A percentile compares a stretch with the other conserved stretches of the same genome.
Conservation (phyloP, 352 stramenopile species). For the Blastocystis sp. region DNA sequence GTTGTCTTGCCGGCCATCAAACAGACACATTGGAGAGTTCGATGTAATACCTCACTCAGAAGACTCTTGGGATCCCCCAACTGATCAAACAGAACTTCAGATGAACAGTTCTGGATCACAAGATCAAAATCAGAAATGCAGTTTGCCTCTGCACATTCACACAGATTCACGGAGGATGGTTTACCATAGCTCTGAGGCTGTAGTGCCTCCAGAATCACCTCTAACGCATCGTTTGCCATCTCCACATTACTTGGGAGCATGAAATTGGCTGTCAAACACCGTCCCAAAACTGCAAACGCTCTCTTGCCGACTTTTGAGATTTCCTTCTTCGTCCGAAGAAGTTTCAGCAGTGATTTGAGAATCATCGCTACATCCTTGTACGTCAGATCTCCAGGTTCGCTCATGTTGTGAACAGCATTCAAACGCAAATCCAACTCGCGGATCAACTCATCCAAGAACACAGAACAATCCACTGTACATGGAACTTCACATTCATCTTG, state of each 20-base stretch:
- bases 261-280: background rate
- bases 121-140: background rate
- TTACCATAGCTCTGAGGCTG: background rate
- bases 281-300: background rate
- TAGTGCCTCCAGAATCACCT: slow-evolving; percentile 14
- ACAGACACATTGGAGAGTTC: background rate
- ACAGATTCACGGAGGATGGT: slow-evolving; percentile 15
- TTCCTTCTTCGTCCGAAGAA: slow-evolving; percentile 27
- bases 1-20: background rate
- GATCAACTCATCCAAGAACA: background rate
- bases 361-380: slow-evolving; percentile 6
- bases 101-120: background rate
- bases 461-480: background rate
- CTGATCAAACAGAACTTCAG: background rate
- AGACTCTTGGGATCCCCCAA: background rate
- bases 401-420: background rate
- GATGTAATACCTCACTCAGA: background rate
- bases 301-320: slow-evolving; percentile 9
- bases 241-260: background rate
- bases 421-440: background rate
- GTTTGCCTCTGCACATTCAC: background rate
- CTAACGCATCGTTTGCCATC: background rate
- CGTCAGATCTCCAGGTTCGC: background rate
- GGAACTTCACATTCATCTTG: background rate
- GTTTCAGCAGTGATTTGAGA: slow-evolving; percentile 13